Conservation (phyloP, 306 rosid genomes). For the Rosa lucieae region DNA sequence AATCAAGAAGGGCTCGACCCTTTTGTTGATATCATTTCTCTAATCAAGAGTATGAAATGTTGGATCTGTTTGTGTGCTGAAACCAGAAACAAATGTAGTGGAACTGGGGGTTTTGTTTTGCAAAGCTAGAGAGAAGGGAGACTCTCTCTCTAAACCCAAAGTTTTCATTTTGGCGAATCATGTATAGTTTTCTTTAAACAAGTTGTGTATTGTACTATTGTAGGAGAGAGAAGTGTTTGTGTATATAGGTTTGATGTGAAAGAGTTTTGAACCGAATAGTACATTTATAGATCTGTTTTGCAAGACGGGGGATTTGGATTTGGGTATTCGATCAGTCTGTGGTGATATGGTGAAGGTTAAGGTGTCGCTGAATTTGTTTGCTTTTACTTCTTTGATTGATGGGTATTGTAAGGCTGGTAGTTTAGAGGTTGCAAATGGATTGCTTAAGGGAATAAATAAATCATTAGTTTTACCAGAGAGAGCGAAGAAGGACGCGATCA, state of each 20-base stretch:
- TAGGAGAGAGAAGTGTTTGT: conserved; percentile 32
- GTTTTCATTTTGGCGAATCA: too few species aligned
- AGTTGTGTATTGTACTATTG: too few species aligned
- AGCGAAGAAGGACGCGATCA: too few species aligned
- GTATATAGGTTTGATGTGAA: conserved; percentile 45
- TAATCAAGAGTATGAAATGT: too few species aligned
- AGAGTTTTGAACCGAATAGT: conserved; percentile 35
- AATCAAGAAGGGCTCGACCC: too few species aligned
- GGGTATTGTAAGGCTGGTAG: conserved; percentile 42
- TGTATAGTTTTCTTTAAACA: too few species aligned
- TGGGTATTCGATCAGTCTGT: conserved; percentile 21
- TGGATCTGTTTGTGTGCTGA: too few species aligned
- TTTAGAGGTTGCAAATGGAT: conserved; percentile 30
- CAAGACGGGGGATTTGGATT: conserved; percentile 30
- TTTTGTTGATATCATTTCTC: too few species aligned
- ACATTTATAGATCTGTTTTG: conserved; percentile 39
- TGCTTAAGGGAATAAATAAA: conserved; percentile 26
- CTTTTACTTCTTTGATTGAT: conserved; percentile 38
- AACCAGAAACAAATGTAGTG: too few species aligned
- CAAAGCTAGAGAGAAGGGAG: too few species aligned
- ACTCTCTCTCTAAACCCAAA: too few species aligned
- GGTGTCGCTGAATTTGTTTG: conserved; percentile 34
- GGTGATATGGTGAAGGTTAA: conserved; percentile 31
- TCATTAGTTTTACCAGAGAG: conserved; percentile 19
- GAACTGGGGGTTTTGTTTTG: too few species aligned